Base-by-base conservation (phyloP, 805 yeast genomes). In the Wickerhamomyces ciferrii region DNA sequence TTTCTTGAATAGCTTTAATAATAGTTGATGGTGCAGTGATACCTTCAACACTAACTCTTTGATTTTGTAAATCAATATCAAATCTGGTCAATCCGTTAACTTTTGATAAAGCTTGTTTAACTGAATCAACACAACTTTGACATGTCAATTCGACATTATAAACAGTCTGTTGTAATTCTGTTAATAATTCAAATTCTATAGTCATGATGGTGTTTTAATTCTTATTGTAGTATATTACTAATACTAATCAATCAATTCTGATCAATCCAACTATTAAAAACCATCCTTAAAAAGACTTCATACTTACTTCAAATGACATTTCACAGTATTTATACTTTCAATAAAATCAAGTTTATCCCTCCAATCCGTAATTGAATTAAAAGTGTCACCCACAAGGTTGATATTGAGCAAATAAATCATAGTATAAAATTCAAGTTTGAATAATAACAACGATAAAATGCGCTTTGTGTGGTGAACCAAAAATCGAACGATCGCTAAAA, bases 81-180 rank as follows among this genome's bases (percentile, higher is more conserved):
- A 76, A 71, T 18, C 67, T 61, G 3, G 72, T 63, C 2, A 88
- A 64, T 0, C 84, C 85, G 8, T 67, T 60, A 2, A 86, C 59
- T 2, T 68, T 58, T 15, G 69, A 57, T 17, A 92, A 69, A 5
- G 86, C 84, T 2, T 62, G 53, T 14, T 70, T 58, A 4, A 90
- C 83, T 2, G 82, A 74, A 2, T 74, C 73, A 13, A 83, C 83
- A 62, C 97, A 89, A 11, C 76, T 68, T 29, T 81, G 70, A 61
- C 97, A 92, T 50, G 83, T 83, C 77, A 92, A 70, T 7, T 94
- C 90, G 45, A 90, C 94, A 13, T 94, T 91, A 64, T 87, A 90
- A 8, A 86, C 88, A 5, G 92, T 59, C 64, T 48, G 37, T 34
- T 34, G 15, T 14, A 34, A 17, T 18, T 34, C 18, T 18, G 37